Base-by-base conservation (phyloP, 495 filamentous ascomycete genomes). In the Hypoxylon fuscum region DNA sequence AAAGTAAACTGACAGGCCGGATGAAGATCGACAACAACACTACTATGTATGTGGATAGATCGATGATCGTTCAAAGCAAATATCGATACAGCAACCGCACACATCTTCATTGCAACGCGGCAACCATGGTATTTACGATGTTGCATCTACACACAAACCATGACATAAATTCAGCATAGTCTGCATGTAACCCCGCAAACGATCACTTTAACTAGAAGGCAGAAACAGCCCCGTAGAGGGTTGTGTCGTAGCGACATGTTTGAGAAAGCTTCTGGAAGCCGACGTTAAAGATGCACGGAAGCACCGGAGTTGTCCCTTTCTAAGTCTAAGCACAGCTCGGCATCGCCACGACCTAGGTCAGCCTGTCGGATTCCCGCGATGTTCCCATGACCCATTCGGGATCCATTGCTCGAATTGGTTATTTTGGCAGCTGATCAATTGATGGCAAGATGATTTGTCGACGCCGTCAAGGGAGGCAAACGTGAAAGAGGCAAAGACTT, bases 211-310 rank as follows among this genome's bases (percentile, higher is more conserved):
- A 12, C n/a, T 14, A 45, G 21, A 38, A 62, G 52, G 48, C 53
- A 44, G 38, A 62, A 60, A 66, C 45, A 27, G n/a, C 31, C 22
- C 43, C 48, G 54, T 42, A 40, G 40, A 59, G 17, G 44, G 35
- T 55, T 42, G 42, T 62, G 68, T 68, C 48, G 42, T 53, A 62
- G 15, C 48, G 37, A 52, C 35, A 56, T 25, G 37, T 57, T 60
- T 54, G 47, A 25, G 60, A 70, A 70, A 56, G 21, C 60, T 70
- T 70, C 68, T 70, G 59, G 68, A 70, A 70, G 60, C 47, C 51
- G 17, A 49, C 11, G 2, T 15, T 54, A 40, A 22, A 22, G 14
- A 32, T 32, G 15, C 40, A 38, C 58, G 64, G 49, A 64, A 50
- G 38, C 47, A 21, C 59, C 56, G 56, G 64, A 34, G 25, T 56